Evolutionary conservation across 139 green algal genomes (phyloP), one percentile per base, ranked within the genome.

Genomic region (Chlorella ohadii): DNA sequence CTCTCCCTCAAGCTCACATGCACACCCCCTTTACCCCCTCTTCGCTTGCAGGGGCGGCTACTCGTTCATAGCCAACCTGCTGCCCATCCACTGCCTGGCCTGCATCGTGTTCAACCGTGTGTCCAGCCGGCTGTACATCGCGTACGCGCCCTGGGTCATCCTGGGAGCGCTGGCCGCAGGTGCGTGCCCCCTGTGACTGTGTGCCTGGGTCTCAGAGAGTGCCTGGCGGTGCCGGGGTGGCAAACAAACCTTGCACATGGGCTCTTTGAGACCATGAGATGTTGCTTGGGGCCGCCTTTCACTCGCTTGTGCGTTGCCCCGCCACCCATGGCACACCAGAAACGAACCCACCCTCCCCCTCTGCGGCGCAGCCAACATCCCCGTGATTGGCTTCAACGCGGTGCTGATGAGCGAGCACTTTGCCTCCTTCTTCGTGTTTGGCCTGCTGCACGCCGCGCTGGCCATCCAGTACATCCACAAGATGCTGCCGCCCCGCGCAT

Each of bases 41-140:
- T 11, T 11, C 11, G 44, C 51, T 13, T 51, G 51, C 51, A 59
- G 51, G 96, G 96, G 96, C 33, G 96, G 97, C 61, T 99, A 99
- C 90, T 94, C 93, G n/a, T 99, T 99, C 91, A 96, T 99, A 85
- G 98, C 98, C 92, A 99, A 99, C 90, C 88, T 99, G 71, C 85
- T 99, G 72, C 96, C 95, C 36, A 97, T 99, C 68, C 97, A 99
- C 90, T 95, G 91, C 78, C 87, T 99, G 61, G 94, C 93, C 11
- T 95, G 88, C 72, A 88, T 98, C 41, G 88, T 96, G 41, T 93
- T 91, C 22, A 92, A 92, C 2, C 84, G 94, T 38, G 78, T 95
- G 4, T 92, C 85, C 12, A 27, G 33, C 12, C 71, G 91, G 33
- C 91, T 98, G 19, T 98, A 98, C 86, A 81, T 98, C 6, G 95